Base-by-base conservation (phyloP, 176 grass and related monocot genomes). In the Carex pumila region DNA sequence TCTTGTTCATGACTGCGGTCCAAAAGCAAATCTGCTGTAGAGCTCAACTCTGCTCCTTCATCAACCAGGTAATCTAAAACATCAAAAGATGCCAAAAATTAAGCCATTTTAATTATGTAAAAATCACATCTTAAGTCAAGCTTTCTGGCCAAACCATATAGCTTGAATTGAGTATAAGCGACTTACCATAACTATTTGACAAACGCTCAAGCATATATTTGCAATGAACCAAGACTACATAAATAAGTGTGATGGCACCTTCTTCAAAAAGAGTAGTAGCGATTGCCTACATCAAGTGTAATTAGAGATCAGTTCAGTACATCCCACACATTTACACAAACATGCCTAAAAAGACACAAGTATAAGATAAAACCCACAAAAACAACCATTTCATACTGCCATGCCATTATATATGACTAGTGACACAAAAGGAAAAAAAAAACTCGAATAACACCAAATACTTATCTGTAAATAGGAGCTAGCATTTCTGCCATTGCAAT, bases 141-240 rank as follows among this genome's bases (percentile, higher is more conserved):
- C 52, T 49, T 77, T 47, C 6, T 56, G 25, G 4, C 52, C 4
- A 45, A 64, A 60, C 36, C 57, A 43, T 47, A 43, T 19, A 79
- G 58, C n/a, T 31, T 73, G 22, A 18, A 36, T 68, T 75, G 88
- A 83, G 47, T 34, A 45, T 43, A 17, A 83, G 21, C 17, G 56
- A 21, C 87, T 93, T 50, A 98, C 95, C 95, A 12, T 95, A 95
- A 91, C 88, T 98, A 78, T 95, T 98, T 49, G 95, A 98, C 85
- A 94, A 85, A 86, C 92, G 91, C 56, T 98, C 86, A 83, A 98
- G 91, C 95, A 98, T 98, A 81, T 89, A 94, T 86, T 93, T 98
- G 89, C 92, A 94, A 63, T 93, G 94, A 87, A 93, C 86, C 58
- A 98, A 81, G 69, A 98, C 92, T 64, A 95, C 64, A 76, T 98